Evolutionary conservation across 345 rosid genomes (phyloP), one percentile per base, ranked within the genome.

Genomic region (Mangifera indica): DNA sequence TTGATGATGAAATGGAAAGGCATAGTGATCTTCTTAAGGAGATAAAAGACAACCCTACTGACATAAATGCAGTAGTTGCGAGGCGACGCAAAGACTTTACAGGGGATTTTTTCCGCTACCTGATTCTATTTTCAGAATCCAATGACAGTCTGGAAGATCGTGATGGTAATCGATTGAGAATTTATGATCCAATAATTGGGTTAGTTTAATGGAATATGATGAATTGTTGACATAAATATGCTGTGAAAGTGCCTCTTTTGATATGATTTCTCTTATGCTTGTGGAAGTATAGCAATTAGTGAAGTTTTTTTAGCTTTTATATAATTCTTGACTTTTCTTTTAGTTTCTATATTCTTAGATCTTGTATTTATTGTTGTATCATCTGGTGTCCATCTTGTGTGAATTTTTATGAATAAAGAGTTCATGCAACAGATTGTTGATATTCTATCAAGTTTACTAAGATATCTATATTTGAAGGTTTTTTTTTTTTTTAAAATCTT

Each of bases 1-100:
- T 94, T 77, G 97, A 94, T 81, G 89, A 92, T 65, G 96, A 92
- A 63, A 94, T 94, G 98, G 97, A 88, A 76, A 81, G 75, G 74
- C 96, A 94, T 74, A 49, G 69, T 81, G 84, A 85, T 55, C 91
- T 94, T 72, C 88, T 90, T 20, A 92, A 83, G 84, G 92, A 89
- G 86, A 83, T 92, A 67, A 91, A 84, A 77, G 98, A 87, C 56
- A 84, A 70, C 72, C 97, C 98, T 1, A 90, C 91, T 4, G 98
- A 94, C 75, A 63, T 92, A 49, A 88, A 83, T 79, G 92, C 91
- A 40, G 78, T 92, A 14, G 95, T 89, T 66, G 84, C 98, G 11
- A 82, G 79, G 69, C 80, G 88, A 60, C 89, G 98, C 29, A 85
- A 84, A 77, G 98, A 90, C 72, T 92, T 92, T 81, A 88, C 92